Evolutionary conservation across 805 yeast species (phyloP), one percentile per base, ranked within the genome.

Genomic region (Kazachstania africana): DNA sequence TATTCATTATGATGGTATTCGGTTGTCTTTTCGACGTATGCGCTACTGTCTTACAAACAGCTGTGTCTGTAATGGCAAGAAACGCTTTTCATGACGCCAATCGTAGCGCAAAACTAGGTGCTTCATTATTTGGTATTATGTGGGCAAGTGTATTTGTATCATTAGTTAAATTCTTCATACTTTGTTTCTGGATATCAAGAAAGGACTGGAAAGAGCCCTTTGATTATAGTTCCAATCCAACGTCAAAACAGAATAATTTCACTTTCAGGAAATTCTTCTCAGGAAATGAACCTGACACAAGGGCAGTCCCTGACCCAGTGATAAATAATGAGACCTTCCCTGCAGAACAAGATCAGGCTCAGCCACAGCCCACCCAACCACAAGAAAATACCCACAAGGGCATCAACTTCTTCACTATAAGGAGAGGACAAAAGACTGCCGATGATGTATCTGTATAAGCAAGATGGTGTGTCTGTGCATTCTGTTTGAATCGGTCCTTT

Each of bases 351-450:
- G 22, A 8, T 19, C 8, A 8, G 8, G 12, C 25, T 12, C 40
- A 39, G 35, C 42, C 35, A 24, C 48, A 34, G 37, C 47, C 22
- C 10, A 23, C 13, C 6, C 25, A 23, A n/a, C 25, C 25, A 8
- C 13, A 36, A 40, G 50, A 39, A 23, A 40, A 40, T 44, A 49
- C 41, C 36, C 57, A 40, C 41, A 51, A 43, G 39, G 87, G 87
- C 27, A 78, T 78, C 48, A 75, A 80, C 57, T 78, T 78, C 58
- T 78, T 78, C 66, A 78, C 75, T 48, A 75, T 78, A 38, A 75
- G 76, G 60, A 75, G 70, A 50, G 39, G 40, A 6, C 65, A 63
- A 28, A 36, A 39, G 24, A 40, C 34, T 35, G 59, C 59, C 39
- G 39, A 38, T 12, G 36, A 37, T 23, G 37, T 32, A 15, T 39